These are phyloP conservation scores for Ogataea pini DNA, from an alignment of 805 yeast species.

Conservation along the genomic window DNA sequence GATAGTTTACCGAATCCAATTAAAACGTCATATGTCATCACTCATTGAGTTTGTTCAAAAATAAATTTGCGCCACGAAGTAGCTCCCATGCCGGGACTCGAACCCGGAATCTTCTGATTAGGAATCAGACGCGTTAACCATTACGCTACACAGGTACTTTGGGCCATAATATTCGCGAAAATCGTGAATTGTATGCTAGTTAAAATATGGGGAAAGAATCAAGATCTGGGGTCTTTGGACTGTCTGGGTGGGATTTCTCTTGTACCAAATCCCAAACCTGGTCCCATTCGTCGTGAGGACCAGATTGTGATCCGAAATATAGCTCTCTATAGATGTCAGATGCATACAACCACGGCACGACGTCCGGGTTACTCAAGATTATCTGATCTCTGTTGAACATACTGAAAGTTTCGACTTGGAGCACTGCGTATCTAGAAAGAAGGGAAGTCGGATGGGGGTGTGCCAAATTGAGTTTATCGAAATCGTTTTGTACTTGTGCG, in stretches of 20 bases:
- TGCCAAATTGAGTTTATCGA: conserved; percentile 9
- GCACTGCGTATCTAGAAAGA: conserved; percentile 17
- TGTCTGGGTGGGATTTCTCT: conserved; percentile 1
- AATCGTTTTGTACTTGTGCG: conserved; percentile 10
- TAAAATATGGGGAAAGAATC: conserved; percentile 5
- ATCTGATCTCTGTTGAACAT: conserved; percentile 26
- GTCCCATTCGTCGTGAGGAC: neutral
- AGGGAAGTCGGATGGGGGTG: neutral
- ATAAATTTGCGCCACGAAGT: conserved; percentile 11
- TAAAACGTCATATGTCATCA: no score
- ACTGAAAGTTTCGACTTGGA: conserved; percentile 18
- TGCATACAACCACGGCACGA: conserved; percentile 21
- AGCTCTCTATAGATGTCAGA: neutral
- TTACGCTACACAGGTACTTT: conserved; percentile 51
- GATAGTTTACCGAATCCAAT: no score
- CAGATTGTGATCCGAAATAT: neutral
- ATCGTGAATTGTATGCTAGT: neutral
- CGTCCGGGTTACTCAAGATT: conserved; percentile 14
- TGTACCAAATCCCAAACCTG: neutral
- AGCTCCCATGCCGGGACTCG: conserved; percentile 47
- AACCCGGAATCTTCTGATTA: conserved; percentile 60
- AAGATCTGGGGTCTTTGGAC: conserved; percentile 3
- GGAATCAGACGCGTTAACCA: conserved; percentile 63
- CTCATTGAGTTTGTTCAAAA: neutral
- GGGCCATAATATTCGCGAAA: conserved; percentile 12